A percentile compares a stretch with the other conserved stretches of the same genome.
Evolutionary conservation across 306 rosid species (phyloP).

Genomic region (Cucurbita ficifolia): DNA sequence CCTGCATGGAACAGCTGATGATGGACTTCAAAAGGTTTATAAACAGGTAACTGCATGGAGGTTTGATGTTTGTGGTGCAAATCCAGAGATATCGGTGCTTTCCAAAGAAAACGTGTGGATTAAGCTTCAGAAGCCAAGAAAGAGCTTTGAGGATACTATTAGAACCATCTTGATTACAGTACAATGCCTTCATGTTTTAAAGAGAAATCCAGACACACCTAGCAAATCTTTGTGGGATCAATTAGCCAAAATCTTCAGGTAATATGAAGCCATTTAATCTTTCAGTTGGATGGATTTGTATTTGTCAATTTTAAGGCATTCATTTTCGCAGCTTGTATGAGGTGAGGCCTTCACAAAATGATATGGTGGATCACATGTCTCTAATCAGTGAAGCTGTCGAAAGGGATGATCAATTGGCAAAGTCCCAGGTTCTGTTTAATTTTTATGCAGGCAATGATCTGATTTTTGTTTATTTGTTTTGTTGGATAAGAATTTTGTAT

Average conservation of each 20-base stretch:
- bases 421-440: conserved; percentile 52
- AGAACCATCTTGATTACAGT: conserved; percentile 50
- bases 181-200: conserved; percentile 40
- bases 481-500: not conserved
- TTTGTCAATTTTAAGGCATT: not conserved
- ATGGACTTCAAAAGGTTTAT: conserved; percentile 50
- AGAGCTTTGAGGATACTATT: conserved; percentile 46
- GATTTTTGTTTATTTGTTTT: not conserved
- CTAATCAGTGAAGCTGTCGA: conserved; percentile 27
- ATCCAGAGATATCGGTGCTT: conserved; percentile 59
- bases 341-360: conserved; percentile 30
- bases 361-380: conserved; percentile 21
- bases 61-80: conserved; percentile 40
- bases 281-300: not conserved
- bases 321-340: conserved; percentile 39
- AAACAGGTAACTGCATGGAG: conserved; percentile 64
- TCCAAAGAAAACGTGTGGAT: conserved; percentile 51
- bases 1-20: conserved; percentile 44
- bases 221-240: conserved; percentile 58
- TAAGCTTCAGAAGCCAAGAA: conserved; percentile 66
- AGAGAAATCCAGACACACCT: conserved; percentile 40
- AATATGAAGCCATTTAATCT: not conserved
- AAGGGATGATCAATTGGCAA: conserved; percentile 21
- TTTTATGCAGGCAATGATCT: not conserved
- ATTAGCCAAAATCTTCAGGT: conserved; percentile 62